Evolutionary conservation across 2,329 filamentous ascomycete genomes (phyloP).

Genomic region (Paracoccidioides lutzii): DNA sequence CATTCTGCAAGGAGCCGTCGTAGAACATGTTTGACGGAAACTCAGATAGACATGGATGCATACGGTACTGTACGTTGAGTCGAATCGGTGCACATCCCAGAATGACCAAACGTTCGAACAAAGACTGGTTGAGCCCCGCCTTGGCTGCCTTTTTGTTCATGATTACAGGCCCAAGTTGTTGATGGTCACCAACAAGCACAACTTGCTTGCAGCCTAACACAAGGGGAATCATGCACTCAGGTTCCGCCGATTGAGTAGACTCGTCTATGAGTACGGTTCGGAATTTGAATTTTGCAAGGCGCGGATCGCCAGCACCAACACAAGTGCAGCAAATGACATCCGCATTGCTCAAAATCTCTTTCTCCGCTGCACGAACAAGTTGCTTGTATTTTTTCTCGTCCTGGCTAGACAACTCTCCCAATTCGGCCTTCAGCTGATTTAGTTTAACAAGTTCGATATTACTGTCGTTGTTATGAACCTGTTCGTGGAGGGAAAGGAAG

Average conservation of each 20-base stretch:
- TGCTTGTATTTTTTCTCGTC: slow-evolving; percentile 99
- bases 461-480: slow-evolving; percentile 94
- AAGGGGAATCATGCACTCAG: slow-evolving; percentile 96
- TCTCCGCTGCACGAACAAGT: slow-evolving; percentile 81
- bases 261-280: slow-evolving; percentile 96
- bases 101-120: slow-evolving; percentile 91
- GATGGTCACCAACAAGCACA: slow-evolving; percentile 95
- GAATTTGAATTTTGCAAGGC: slow-evolving; percentile 94
- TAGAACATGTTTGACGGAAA: slow-evolving; percentile 99
- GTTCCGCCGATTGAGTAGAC: slow-evolving; percentile 94
- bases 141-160: slow-evolving; percentile 99
- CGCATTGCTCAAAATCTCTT: slow-evolving; percentile 86
- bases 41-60: slow-evolving; percentile 94
- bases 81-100: slow-evolving; percentile 83
- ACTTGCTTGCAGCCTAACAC: slow-evolving; percentile 97
- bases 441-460: slow-evolving; percentile 89
- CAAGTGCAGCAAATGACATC: slow-evolving; percentile 99
- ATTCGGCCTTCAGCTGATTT: slow-evolving; percentile 79
- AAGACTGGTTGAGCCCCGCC: slow-evolving; percentile 91
- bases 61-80: slow-evolving; percentile 93
- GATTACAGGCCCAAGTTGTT: slow-evolving; percentile 94
- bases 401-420: slow-evolving; percentile 82
- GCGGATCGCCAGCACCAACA: slow-evolving; percentile 90
- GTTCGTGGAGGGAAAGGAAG: slow-evolving; percentile 88
- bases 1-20: slow-evolving; percentile 91